Conservation (phyloP, 2,329 filamentous ascomycete species). For the Tricladium varicosporioides region DNA sequence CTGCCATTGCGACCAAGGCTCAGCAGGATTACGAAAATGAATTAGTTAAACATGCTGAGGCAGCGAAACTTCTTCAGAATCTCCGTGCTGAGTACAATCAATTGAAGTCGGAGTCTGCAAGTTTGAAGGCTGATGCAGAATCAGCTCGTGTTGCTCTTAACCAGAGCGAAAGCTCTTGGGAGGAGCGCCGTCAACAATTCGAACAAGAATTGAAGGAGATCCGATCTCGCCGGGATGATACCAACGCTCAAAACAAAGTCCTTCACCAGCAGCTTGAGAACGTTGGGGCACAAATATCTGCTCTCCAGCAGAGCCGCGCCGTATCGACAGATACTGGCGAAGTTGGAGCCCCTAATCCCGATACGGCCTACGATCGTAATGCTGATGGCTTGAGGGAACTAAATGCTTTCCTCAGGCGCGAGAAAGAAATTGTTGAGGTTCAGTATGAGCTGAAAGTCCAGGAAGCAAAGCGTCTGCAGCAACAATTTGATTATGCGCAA, state of each 20-base stretch:
- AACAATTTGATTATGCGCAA: slow-evolving; percentile 85
- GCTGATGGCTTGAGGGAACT: slow-evolving; percentile 82
- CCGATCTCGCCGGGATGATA: slow-evolving; percentile 75
- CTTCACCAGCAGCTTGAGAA: slow-evolving; percentile 86
- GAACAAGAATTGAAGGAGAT: slow-evolving; percentile 82
- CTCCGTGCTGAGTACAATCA: slow-evolving; percentile 79
- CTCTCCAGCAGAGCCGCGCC: slow-evolving; percentile 73
- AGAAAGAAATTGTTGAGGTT: slow-evolving; percentile 98
- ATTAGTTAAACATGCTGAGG: slow-evolving; percentile 90
- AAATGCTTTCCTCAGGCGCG: slow-evolving; percentile 84
- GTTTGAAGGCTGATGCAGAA: slow-evolving; percentile 77
- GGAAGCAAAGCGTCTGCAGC: slow-evolving; percentile 83
- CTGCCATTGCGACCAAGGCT: slow-evolving; percentile 87
- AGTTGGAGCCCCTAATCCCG: slow-evolving; percentile 37
- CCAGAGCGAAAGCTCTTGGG: slow-evolving; percentile 86
- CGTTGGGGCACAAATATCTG: slow-evolving; percentile 74
- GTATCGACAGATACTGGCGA: slow-evolving; percentile 51
- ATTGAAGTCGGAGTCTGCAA: slow-evolving; percentile 74
- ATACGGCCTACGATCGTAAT: slow-evolving; percentile 54
- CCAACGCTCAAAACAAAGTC: slow-evolving; percentile 84
- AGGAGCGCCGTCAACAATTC: slow-evolving; percentile 74
- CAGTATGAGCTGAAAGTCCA: slow-evolving; percentile 87
- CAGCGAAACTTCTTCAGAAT: slow-evolving; percentile 79
- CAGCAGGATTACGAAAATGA: slow-evolving; percentile 96
- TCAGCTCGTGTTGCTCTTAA: slow-evolving; percentile 75